Base-by-base conservation (phyloP, 2,329 filamentous ascomycete genomes). In the Bretziella fagacearum region DNA sequence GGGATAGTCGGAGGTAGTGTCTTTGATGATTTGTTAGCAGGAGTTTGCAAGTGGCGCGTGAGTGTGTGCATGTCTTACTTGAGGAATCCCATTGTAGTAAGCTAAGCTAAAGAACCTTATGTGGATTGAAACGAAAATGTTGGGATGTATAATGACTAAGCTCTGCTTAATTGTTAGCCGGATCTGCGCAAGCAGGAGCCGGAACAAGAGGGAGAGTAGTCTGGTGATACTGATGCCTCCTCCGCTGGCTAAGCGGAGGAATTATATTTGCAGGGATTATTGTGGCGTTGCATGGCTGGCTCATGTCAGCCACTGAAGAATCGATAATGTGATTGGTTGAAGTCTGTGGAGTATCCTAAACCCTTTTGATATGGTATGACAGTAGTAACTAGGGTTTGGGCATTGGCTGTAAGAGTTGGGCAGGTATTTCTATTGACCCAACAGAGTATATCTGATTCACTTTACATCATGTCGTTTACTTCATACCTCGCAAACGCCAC, bases 1-100 rank as follows among this genome's bases (percentile, higher is more conserved):
- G 73, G 3, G 79, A 65, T 46, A 93, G 77, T 55, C 73, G 75
- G 58, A 71, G 78, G 66, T 86, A 93, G 25, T 15, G 8, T 43
- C 40, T 43, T n/a, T 6, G 20, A 22, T 18, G 17, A 13, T 18
- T 30, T n/a, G 13, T 30, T n/a, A 10, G 4, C 15, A 43, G 10
- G 13, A 13, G 15, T 8, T 36, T 18, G 23, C 5, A 22, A 22
- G 23, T 22, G 18, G 22, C 5, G 15, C 11, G 4, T 15, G 17
- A 30, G 7, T 30, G 15, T 8, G 8, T 17, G 20, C 10, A 3
- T 15, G 17, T 18, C 40, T 29, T 30, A 43, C 40, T 30, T 32
- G n/a, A 29, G 15, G 26, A 43, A 30, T 13, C 40, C 26, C 40
- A 43, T 43, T 22, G 11, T 26, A 6, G 36, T 10, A 11, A 30